phyloP scores from a whole-genome alignment of 2,329 filamentous ascomycete genomes.

The Uncinocarpus reesii region DNA sequence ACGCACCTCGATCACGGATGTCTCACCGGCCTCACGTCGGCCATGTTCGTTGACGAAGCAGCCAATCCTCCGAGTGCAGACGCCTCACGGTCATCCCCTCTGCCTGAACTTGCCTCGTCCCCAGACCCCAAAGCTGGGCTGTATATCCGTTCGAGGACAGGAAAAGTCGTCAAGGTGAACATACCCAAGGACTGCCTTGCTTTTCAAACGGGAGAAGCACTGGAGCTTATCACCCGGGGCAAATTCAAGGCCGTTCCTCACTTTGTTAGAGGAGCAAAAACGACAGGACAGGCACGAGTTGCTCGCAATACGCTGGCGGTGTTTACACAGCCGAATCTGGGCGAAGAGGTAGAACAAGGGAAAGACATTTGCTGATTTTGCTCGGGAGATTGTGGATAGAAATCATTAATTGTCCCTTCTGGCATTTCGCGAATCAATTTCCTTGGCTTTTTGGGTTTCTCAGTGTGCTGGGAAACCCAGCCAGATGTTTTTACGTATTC shows the following conservation, averaged over 20 bases:
- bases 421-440: too few relatives aligned
- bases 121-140: slow-evolving; percentile 78
- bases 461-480: too few relatives aligned
- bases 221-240: slow-evolving; percentile 84
- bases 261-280: slow-evolving; percentile 71
- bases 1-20: slow-evolving; percentile 73
- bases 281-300: slow-evolving; percentile 45
- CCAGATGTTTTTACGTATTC: too few relatives aligned
- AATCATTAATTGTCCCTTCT: too few relatives aligned
- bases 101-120: slow-evolving; percentile 62
- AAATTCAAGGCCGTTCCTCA: slow-evolving; percentile 91
- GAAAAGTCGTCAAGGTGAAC: slow-evolving; percentile 75
- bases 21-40: slow-evolving; percentile 82
- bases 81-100: slow-evolving; percentile 28
- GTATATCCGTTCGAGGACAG: slow-evolving; percentile 84
- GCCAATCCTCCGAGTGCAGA: slow-evolving; percentile 25
- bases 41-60: slow-evolving; percentile 87
- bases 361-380: slow-evolving; percentile 64
- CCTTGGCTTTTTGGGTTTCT: too few relatives aligned
- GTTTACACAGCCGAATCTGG: slow-evolving; percentile 93
- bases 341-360: slow-evolving; percentile 57
- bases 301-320: slow-evolving; percentile 86
- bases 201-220: slow-evolving; percentile 88
- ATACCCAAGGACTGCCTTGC: slow-evolving; percentile 87
- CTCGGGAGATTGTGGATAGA: slow-evolving; percentile 68